Evolutionary conservation across 805 yeast species (phyloP), one percentile per base, ranked within the genome.

Genomic region (Saccharomycopsis babjevae): DNA sequence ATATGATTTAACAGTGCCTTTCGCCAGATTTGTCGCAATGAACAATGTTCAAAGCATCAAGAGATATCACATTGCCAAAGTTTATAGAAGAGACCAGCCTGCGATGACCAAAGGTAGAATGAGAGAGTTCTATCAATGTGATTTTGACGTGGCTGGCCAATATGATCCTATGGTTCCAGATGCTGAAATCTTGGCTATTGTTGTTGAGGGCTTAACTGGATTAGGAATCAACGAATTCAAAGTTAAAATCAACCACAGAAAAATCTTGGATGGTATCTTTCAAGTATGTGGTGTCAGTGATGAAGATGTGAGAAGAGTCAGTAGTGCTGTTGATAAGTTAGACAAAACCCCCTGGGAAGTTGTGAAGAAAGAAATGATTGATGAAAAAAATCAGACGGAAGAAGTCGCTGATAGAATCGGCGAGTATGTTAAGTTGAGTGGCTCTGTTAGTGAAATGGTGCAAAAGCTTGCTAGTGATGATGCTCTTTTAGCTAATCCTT

Each of bases 81-180:
- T 94, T 59, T 94, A 94, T 76, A 85, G 99, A 78, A 88, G 99
- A 76, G 99, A 94, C 73, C 99, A 94, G 76, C 99, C 99, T 5
- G 99, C 99, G 8, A 94, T 94, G 99, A 93, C 98, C 58, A 94
- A 94, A 76, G 99, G 99, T 64, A 84, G 99, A 76, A 94, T 94
- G 99, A 88, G 99, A 82, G 99, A 94, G 75, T 94, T 94, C 70
- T 94, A 94, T 74, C 99, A 94, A 77, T 94, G 99, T 79, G 99
- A 94, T 77, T 89, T 94, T 69, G 99, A 94, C 74, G 79, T 94
- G 70, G 99, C 99, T 25, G 99, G 99, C 59, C 74, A 73, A 61
- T 93, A 88, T 72, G 99, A 94, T 69, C 69, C 85, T 34, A 94
- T 94, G 99, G 94, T 94, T 56, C 96, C 99, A 28, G 99, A 94